Evolutionary conservation across 768 basidiomycete genomes (phyloP).

Genomic region (Boletus rufocinnamomeus): DNA sequence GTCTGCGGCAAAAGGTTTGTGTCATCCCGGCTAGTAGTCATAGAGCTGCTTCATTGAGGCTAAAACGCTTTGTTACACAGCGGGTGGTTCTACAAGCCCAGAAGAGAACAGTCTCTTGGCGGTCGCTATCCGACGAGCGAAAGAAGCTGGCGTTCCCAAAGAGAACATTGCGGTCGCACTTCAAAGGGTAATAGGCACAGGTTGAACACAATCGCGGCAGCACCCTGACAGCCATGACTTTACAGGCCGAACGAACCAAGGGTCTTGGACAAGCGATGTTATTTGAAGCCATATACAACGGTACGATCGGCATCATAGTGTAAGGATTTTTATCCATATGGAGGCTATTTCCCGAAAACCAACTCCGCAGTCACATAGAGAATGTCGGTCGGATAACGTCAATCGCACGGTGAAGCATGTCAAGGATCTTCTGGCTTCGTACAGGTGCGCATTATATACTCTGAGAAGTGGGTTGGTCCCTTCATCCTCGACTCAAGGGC

Average conservation of each 20-base stretch:
- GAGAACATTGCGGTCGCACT: slow-evolving; percentile 69
- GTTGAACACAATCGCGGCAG: neutral
- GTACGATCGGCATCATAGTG: slow-evolving; percentile 66
- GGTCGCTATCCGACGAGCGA: slow-evolving; percentile 54
- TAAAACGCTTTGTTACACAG: slow-evolving; percentile 32
- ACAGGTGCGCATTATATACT: slow-evolving; percentile 42
- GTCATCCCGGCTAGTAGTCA: slow-evolving; percentile 13
- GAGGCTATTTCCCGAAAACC: slow-evolving; percentile 14
- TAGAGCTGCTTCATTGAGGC: neutral
- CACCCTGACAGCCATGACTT: neutral
- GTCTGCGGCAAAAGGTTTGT: slow-evolving; percentile 57
- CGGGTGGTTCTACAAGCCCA: slow-evolving; percentile 57
- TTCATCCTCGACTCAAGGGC: slow-evolving; percentile 42
- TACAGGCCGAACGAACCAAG: slow-evolving; percentile 51
- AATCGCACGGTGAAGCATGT: slow-evolving; percentile 62
- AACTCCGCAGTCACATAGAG: slow-evolving; percentile 39
- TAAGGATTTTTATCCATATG: slow-evolving; percentile 35
- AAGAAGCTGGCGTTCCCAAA: slow-evolving; percentile 61
- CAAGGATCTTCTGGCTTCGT: slow-evolving; percentile 49
- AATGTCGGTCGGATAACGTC: slow-evolving; percentile 63
- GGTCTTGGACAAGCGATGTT: slow-evolving; percentile 49
- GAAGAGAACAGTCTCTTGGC: slow-evolving; percentile 55
- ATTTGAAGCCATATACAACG: slow-evolving; percentile 63
- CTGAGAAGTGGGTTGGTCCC: neutral
- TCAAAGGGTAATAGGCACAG: slow-evolving; percentile 43